Evolutionary conservation across 108 stramenopile species (phyloP).

Genomic region (Nannochloropsis salina): DNA sequence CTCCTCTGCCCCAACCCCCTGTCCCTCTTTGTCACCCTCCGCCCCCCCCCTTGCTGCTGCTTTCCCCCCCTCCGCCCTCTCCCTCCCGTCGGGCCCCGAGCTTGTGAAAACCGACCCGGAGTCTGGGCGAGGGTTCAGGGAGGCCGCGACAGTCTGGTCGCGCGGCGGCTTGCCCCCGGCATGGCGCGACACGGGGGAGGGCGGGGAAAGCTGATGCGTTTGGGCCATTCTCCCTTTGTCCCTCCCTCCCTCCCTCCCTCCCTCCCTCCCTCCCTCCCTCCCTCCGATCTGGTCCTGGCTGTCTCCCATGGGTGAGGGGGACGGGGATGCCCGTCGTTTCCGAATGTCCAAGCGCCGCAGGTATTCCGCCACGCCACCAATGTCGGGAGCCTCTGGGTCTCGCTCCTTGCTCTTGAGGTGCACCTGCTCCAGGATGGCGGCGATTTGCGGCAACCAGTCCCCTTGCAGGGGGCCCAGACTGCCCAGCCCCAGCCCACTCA

Average conservation of each 20-base stretch:
- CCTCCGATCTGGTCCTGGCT: too few relatives aligned
- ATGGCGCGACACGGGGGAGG: too few relatives aligned
- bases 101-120: too few relatives aligned
- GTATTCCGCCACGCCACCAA: neutral
- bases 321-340: neutral
- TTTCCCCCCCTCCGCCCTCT: neutral
- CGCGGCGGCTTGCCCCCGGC: too few relatives aligned
- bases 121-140: too few relatives aligned
- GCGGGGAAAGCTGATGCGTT: too few relatives aligned
- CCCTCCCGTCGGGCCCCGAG: neutral
- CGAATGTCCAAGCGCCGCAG: neutral
- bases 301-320: too few relatives aligned
- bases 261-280: too few relatives aligned
- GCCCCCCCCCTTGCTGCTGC: neutral
- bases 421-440: neutral
- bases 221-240: too few relatives aligned
- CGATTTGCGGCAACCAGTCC: constrained; percentile 5
- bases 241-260: too few relatives aligned
- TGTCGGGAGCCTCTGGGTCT: neutral
- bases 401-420: neutral
- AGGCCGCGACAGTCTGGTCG: too few relatives aligned
- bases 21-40: neutral
- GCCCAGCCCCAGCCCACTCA: neutral
- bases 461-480: constrained; percentile 16
- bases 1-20: neutral